Base-by-base conservation (phyloP, 768 basidiomycete species). In the Pholiota microspora region DNA sequence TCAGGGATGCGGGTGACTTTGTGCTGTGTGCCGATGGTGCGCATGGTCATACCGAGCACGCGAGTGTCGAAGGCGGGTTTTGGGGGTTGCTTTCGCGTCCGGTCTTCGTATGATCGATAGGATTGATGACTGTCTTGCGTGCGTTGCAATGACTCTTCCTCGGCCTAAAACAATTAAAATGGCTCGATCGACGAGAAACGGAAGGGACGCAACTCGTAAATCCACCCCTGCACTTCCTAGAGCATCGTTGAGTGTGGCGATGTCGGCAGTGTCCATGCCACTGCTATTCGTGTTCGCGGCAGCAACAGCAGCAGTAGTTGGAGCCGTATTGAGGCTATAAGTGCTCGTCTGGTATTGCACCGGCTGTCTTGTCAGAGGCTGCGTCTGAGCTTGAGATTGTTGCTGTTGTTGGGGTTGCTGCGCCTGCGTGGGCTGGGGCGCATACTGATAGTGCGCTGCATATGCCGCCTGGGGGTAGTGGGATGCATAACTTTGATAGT, bases 181-280 rank as follows among this genome's bases (percentile, higher is more conserved):
- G 25, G 29, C 10, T 6, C 45, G 44, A 25, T 18, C 4, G 7
- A 23, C 12, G 31, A 6, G 16, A 32, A 21, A 25, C 13, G 7
- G 7, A 18, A 36, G n/a, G 1, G 21, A 69, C 78, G 57, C 59
- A 89, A n/a, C 90, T 66, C 88, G 72, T n/a, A 94, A 72, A 71
- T 94, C 92, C 6, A 94, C 90, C 9, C 92, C 91, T 6, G 90
- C 91, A 64, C 89, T 91, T 4, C 90, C 92, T 1, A 94, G 71
- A 3, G 90, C 92, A 60, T 94, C 91, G 53, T 91, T 92, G 38
- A 94, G 64, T 6, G 87, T 89, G 9, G 89, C 82, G 29, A 92
- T 81, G 62, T 92, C 90, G 3, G 84, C 71, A 2, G 83, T 84
- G 60, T 88, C 88, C 53, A 84, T 73, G 1, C 70, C 71, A 40